Percentiles rank a stretch among this genome's conserved stretches.
phyloP scores from a whole-genome alignment of 192 early-diverging fungal species.

The Podila horticola region DNA sequence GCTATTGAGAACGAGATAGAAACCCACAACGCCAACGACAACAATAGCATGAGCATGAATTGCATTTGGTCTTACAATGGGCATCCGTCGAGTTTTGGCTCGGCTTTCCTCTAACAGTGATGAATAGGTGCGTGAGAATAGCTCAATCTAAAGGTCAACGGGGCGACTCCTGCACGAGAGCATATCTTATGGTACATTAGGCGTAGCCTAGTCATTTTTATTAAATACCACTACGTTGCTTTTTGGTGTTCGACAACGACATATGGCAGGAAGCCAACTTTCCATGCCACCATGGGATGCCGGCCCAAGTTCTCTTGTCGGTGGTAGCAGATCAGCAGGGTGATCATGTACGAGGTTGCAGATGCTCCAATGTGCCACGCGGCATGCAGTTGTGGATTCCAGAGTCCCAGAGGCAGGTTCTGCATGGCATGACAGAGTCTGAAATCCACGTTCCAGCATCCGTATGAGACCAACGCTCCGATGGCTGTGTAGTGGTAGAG shows the following conservation, averaged over 20 bases:
- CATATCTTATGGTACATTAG: no score
- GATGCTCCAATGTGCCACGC: slow-evolving; percentile 42
- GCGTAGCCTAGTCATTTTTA: no score
- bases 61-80: no score
- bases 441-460: slow-evolving; percentile 41
- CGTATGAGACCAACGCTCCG: slow-evolving; percentile 11
- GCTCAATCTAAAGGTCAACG: no score
- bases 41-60: no score
- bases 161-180: no score
- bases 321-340: slow-evolving; percentile 31
- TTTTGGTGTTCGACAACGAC: slow-evolving; percentile 26
- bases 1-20: no score
- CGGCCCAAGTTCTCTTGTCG: slow-evolving; percentile 33
- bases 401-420: slow-evolving; percentile 21
- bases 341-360: slow-evolving; percentile 20
- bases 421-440: slow-evolving; percentile 40
- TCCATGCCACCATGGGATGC: slow-evolving; percentile 24
- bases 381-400: slow-evolving; percentile 44
- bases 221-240: background rate
- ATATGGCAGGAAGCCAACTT: slow-evolving; percentile 27
- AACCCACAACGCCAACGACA: no score
- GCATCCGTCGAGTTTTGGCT: no score
- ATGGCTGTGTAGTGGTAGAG: slow-evolving; percentile 9
- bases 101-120: no score
- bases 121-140: no score